A percentile compares a stretch with the other conserved stretches of the same genome.
Conservation (phyloP, 2,329 filamentous ascomycete species). For the Dichotomopilus funicola region DNA sequence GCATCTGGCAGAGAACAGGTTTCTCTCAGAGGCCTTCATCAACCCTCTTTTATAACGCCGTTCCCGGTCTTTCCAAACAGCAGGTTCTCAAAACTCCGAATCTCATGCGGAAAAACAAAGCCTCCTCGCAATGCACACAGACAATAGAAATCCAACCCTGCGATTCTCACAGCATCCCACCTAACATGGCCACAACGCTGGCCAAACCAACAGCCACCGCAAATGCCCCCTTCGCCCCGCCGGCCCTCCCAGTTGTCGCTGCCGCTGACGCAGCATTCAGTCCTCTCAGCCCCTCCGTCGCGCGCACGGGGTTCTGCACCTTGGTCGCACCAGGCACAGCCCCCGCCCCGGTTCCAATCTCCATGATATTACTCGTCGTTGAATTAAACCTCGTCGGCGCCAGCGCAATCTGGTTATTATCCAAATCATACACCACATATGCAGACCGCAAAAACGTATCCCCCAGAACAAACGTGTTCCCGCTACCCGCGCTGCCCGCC, state of each 20-base stretch:
- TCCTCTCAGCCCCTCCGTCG: conserved; percentile 10
- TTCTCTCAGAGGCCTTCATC: no score
- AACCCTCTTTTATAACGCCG: no score
- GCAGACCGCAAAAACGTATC: conserved; percentile 70
- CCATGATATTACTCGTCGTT: conserved; percentile 42
- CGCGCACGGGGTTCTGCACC: conserved; percentile 40
- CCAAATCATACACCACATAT: conserved; percentile 69
- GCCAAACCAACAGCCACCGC: not conserved
- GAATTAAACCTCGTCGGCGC: conserved; percentile 61
- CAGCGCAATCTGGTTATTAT: conserved; percentile 63
- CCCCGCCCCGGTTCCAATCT: conserved; percentile 46
- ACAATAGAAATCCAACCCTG: not conserved
- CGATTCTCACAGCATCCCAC: not conserved
- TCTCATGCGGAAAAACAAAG: no score
- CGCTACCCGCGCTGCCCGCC: conserved; percentile 33
- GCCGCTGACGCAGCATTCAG: not conserved
- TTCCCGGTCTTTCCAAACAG: no score
- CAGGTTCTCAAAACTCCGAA: no score
- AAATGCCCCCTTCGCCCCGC: not conserved
- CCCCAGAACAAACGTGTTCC: conserved; percentile 54
- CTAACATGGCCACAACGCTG: not conserved
- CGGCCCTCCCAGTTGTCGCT: not conserved
- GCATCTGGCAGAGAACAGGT: no score
- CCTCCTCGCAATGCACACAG: no score
- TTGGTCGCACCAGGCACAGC: conserved; percentile 49